Conservation (phyloP, 805 yeast genomes). For the Yarrowia hollandica region DNA sequence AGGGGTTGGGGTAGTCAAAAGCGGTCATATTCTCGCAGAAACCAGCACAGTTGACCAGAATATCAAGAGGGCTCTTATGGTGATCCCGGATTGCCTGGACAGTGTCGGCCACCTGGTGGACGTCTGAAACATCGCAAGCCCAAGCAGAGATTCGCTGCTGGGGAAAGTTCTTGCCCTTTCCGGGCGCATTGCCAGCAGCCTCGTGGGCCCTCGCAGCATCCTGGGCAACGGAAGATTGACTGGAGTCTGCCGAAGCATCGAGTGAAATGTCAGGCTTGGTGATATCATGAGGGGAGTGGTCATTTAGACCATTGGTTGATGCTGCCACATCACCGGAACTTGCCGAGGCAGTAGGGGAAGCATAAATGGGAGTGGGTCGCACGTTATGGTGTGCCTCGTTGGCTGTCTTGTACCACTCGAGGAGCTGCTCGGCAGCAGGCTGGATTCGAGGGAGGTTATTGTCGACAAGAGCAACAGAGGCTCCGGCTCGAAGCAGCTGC, state of each 20-base stretch:
- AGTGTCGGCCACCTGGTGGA: constrained; percentile 55
- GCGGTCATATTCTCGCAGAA: constrained; percentile 81
- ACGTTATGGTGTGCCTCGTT: constrained; percentile 13
- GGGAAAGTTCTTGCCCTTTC: constrained; percentile 29
- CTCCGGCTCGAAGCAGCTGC: constrained; percentile 73
- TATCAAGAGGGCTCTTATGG: constrained; percentile 61
- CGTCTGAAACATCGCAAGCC: constrained; percentile 72
- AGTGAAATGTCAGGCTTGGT: constrained; percentile 6
- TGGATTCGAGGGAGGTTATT: constrained; percentile 60
- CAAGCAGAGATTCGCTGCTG: constrained; percentile 50
- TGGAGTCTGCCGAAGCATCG: constrained; percentile 11
- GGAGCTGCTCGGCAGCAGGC: constrained; percentile 53
- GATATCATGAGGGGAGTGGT: not conserved
- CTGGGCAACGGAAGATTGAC: not conserved
- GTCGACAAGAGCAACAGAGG: constrained; percentile 72
- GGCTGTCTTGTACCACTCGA: constrained; percentile 47
- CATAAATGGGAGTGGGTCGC: constrained; percentile 8
- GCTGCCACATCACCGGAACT: not conserved
- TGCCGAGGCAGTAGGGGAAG: not conserved
- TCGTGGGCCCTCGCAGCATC: constrained; percentile 23
- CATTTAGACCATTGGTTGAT: not conserved
- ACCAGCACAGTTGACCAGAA: constrained; percentile 79
- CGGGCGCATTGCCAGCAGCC: not conserved
- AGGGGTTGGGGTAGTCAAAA: constrained; percentile 68
- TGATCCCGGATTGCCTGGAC: constrained; percentile 56